Base-by-base conservation (phyloP, 2,329 filamentous ascomycete species). In the Paecilomyces formosus region DNA sequence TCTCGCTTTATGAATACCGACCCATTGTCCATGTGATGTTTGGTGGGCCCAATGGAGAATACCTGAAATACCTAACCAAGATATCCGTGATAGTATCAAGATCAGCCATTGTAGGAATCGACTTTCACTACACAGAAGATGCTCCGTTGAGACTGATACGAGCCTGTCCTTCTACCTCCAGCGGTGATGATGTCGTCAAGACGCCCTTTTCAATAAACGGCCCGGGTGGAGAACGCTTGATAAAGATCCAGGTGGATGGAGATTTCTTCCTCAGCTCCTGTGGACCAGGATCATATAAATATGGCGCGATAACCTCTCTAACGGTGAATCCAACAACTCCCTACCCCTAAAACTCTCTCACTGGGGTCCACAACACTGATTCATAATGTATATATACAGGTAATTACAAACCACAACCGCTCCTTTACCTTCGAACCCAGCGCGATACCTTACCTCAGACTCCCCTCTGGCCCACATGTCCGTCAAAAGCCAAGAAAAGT, bases 1-100 rank as follows among this genome's bases (percentile, higher is more conserved):
- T 60, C 21, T 58, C 56, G 5, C 56, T 58, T 30, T 28, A 53
- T 11, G 60, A 61, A 33, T 62, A 60, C 56, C 63, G 56, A 2
- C 63, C 63, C 18, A 58, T 65, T 26, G 56, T 63, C 12, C 63
- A 57, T 33, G 55, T 60, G 33, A 64, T 64, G 60, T 66, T 65
- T 49, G 64, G 64, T 45, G 64, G 64, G 12, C 45, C 51, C 9
- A 26, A 58, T 2, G 63, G 64, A 1, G 45, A 15, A 2, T 59
- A 63, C 53, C 61, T 65, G 5, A 55, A 60, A 53, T 58, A 66
- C 53, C 59, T 66, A 15, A 62, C 58, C n/a, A 57, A 55, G 21
- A 64, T 66, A n/a, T 62, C 63, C 35, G 61, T 62, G 13, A 62
- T 57, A 9, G 59, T 62, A 13, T 59, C 55, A 11, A 56, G 53